Evolutionary conservation across 495 filamentous ascomycete species (phyloP), one percentile per base, ranked within the genome.

Genomic region (Sporormia fimetaria): DNA sequence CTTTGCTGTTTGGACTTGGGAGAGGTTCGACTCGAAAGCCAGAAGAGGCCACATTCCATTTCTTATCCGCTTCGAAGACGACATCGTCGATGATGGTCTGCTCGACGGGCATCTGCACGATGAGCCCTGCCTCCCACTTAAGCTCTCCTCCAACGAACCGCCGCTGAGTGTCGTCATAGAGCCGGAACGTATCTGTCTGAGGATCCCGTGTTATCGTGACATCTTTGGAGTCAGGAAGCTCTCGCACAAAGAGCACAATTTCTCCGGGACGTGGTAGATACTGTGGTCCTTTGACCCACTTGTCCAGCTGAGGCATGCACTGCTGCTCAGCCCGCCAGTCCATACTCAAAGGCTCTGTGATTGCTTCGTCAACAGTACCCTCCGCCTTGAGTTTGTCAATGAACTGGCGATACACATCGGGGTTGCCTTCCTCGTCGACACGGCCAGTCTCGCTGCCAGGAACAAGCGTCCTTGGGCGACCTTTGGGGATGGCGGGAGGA

Each of bases 11-110:
- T 0, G 69, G 69, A 28, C 74, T 54, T 0, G 74, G 66, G 1
- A 72, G 57, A 1, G 66, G 68, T 47, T 78, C 74, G 3, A 80
- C 62, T 2, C 74, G 69, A 34, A 74, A 74, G 0, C 75, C 74
- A n/a, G 67, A 67, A 30, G 68, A 62, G 43, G 63, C 71, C n/a
- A 74, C 54, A 4, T 40, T 56, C 22, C 43, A 51, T 25, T 63
- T 39, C 41, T 72, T 74, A 0, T 47, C 24, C 0, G 51, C 54
- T 1, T 60, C 59, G 17, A 53, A 38, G 7, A 63, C 49, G 3
- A 74, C 57, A 30, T 76, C 70, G 16, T 67, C 51, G 16, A 68
- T 51, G 3, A 54, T 51, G 6, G 59, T 47, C 0, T 49, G 22
- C 12, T 70, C 65, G 17, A 62, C 55, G 7, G 67, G 58, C 0